Base-by-base conservation (phyloP, 139 green algal genomes). In the Asterochloris sp. region DNA sequence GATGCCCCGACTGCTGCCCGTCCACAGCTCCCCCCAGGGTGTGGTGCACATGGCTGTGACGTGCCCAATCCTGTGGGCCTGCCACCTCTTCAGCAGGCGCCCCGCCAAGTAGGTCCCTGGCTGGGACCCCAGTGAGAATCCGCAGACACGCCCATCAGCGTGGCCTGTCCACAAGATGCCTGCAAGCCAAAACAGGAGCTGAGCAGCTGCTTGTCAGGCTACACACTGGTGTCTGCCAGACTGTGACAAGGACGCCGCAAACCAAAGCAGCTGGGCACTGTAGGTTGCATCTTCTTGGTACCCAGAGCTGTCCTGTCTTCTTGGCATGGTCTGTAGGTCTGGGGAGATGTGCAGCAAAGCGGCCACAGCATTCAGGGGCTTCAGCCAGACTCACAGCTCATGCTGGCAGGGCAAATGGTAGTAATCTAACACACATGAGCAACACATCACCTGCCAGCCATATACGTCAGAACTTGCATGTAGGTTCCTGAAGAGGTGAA, bases 21-120 rank as follows among this genome's bases (percentile, higher is more conserved):
- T 94, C 92, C 91, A 95, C 73, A 96, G 84, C 12, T 94, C 88
- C n/a, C 92, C 92, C 81, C 85, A 86, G 0, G 84, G 73, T 1
- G 83, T 89, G 23, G 89, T 61, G 24, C 74, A 82, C 73, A 96
- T 80, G 47, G 85, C 69, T 1, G 86, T 89, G 9, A 94, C 82
- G 26, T 81, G 74, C 67, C 89, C 85, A 27, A 80, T 61, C 71
- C 67, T 75, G 38, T 82, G 83, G 13, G 83, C 83, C 73, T 85
- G 76, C 85, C 85, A 88, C 62, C 67, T 27, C 69, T 75, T 73
- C 21, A 86, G 61, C 28, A 14, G 62, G 10, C 78, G 76, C 11
- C n/a, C 69, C 10, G 76, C 78, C 54, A 82, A 73, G 64, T 69
- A 73, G n/a, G 71, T 23, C 62, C 86, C 78, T 17, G 88, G 85